Percentiles rank a stretch among this genome's conserved stretches.
Evolutionary conservation across 2,329 filamentous ascomycete genomes (phyloP).

Genomic region (Botryotinia globosa): DNA sequence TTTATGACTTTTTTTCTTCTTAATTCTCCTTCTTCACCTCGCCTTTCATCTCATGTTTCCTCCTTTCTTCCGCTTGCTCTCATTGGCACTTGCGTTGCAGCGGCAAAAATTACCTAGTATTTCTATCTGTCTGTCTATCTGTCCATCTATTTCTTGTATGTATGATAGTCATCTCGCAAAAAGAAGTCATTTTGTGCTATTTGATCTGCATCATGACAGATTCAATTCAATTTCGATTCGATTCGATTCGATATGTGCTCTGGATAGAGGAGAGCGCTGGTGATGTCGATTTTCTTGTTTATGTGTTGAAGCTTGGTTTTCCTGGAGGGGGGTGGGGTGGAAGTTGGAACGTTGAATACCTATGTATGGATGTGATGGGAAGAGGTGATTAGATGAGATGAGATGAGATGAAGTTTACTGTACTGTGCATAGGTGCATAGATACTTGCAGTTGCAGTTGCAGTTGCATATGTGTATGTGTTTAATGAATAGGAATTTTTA

Average conservation of each 20-base stretch:
- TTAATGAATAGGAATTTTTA: background rate
- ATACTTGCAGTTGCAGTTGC: background rate
- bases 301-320: background rate
- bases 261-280: background rate
- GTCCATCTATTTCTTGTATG: background rate
- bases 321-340: background rate
- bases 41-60: background rate
- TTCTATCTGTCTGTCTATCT: background rate
- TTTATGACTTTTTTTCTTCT: conserved; percentile 7
- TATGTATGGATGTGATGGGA: background rate
- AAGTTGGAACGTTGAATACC: background rate
- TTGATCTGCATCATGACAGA: background rate
- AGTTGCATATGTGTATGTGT: background rate
- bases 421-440: too few species aligned
- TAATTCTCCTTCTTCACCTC: background rate
- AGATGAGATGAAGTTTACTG: background rate
- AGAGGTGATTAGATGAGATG: background rate
- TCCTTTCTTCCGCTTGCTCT: background rate
- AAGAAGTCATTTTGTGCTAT: background rate
- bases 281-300: background rate
- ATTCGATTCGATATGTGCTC: background rate
- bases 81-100: background rate
- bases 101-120: background rate
- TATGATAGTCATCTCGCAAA: background rate
- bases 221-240: background rate